These are phyloP conservation scores for Vigna trinervia DNA, from an alignment of 306 rosid genomes.

Conservation along the genomic window DNA sequence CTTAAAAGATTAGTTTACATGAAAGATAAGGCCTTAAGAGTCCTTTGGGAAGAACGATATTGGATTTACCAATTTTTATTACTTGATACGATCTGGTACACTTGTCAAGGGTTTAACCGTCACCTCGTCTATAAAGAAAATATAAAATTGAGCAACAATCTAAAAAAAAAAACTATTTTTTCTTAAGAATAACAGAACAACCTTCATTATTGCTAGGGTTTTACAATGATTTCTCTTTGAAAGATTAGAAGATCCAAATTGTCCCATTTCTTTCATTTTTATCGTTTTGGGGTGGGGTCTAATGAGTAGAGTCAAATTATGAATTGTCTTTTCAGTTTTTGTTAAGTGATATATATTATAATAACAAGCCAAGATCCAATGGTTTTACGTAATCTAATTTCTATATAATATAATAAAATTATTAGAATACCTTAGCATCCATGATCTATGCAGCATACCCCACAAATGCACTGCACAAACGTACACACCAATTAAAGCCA, in stretches of 20 bases:
- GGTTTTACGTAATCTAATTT: slow-evolving; percentile 19
- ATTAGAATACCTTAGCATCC: neutral
- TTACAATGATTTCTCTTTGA: neutral
- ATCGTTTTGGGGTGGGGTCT: slow-evolving; percentile 4
- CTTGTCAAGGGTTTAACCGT: too few species aligned
- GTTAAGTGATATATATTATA: slow-evolving; percentile 1
- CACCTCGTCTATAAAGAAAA: too few species aligned
- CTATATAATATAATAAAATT: slow-evolving; percentile 15
- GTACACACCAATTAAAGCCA: neutral
- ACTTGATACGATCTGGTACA: too few species aligned
- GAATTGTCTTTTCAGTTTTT: slow-evolving; percentile 1
- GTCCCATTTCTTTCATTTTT: neutral
- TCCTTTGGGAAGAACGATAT: too few species aligned
- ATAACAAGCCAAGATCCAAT: neutral
- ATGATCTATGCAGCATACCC: slow-evolving; percentile 17
- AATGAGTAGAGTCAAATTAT: neutral
- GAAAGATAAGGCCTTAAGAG: too few species aligned
- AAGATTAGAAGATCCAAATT: slow-evolving; percentile 5
- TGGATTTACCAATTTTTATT: too few species aligned
- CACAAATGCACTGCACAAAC: slow-evolving; percentile 1
- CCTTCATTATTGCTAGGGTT: neutral
- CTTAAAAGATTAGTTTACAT: too few species aligned
- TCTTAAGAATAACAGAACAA: neutral
- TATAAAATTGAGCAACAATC: neutral
- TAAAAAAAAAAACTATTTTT: neutral